phyloP scores from a whole-genome alignment of 2,329 filamentous ascomycete species.

The Graphilbum fragrans region DNA sequence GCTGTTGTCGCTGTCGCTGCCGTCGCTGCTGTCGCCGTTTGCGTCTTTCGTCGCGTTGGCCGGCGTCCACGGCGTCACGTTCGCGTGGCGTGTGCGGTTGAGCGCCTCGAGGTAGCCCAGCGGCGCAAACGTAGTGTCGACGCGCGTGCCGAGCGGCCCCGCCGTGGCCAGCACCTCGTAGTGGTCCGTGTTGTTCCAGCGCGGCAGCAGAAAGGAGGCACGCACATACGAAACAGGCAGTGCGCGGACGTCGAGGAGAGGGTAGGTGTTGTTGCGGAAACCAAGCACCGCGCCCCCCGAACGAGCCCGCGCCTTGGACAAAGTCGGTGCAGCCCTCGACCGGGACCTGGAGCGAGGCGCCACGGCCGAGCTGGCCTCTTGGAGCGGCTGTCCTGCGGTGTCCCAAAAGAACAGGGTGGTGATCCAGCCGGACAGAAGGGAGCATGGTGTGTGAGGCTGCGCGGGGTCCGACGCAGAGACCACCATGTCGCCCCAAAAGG shows the following conservation, averaged over 20 bases:
- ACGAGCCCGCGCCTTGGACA: too few relatives aligned
- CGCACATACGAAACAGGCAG: slow-evolving; percentile 27
- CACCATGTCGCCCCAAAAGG: slow-evolving; percentile 32
- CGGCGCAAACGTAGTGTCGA: slow-evolving; percentile 11
- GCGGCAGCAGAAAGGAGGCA: slow-evolving; percentile 23
- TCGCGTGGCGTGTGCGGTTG: slow-evolving; percentile 2
- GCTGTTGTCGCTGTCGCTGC: too few relatives aligned
- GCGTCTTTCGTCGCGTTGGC: slow-evolving; percentile 1
- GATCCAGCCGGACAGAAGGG: slow-evolving; percentile 37
- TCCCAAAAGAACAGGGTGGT: slow-evolving; percentile 34
- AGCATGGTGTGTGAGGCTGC: too few relatives aligned
- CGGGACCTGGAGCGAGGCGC: too few relatives aligned
- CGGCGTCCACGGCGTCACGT: not conserved
- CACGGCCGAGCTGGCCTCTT: slow-evolving; percentile 5
- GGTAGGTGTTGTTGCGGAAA: slow-evolving; percentile 16
- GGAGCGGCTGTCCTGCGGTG: slow-evolving; percentile 18
- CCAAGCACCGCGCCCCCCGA: too few relatives aligned
- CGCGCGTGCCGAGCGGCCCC: slow-evolving; percentile 19
- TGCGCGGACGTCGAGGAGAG: slow-evolving; percentile 12
- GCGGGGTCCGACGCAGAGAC: slow-evolving; percentile 12
- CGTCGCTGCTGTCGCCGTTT: too few relatives aligned
- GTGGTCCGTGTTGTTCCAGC: slow-evolving; percentile 14
- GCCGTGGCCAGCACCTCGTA: slow-evolving; percentile 23
- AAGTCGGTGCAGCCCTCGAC: not conserved
- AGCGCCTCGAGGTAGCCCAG: slow-evolving; percentile 20